These are phyloP conservation scores for Trichoderma koningiopsis DNA, from an alignment of 2,329 filamentous ascomycete species.

Conservation along the genomic window DNA sequence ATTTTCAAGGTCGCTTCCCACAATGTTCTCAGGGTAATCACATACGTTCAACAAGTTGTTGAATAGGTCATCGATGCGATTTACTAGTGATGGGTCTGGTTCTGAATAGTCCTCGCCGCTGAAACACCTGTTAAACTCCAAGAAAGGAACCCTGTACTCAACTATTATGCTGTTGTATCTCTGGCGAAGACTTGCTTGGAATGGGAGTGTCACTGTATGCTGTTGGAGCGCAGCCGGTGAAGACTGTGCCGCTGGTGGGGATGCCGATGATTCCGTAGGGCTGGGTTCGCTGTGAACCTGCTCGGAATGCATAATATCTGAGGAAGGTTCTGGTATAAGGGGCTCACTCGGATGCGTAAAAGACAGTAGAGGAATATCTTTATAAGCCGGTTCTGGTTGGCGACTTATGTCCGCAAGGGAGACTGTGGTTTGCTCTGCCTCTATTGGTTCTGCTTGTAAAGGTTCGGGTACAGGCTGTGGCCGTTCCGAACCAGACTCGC, in stretches of 20 bases:
- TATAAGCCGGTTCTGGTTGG: conserved; percentile 32
- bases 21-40: conserved; percentile 57
- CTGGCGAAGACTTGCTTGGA: conserved; percentile 55
- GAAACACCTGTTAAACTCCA: conserved; percentile 49
- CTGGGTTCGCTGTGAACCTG: conserved; percentile 32
- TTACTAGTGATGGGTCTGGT: conserved; percentile 45
- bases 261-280: conserved; percentile 31
- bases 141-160: conserved; percentile 47
- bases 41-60: conserved; percentile 55
- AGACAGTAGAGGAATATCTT: conserved; percentile 31
- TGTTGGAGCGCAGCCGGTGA: conserved; percentile 35
- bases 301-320: conserved; percentile 34
- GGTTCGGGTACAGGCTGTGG: neutral
- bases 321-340: conserved; percentile 28
- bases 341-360: conserved; percentile 29
- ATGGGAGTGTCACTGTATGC: conserved; percentile 58
- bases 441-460: neutral
- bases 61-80: conserved; percentile 55
- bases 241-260: conserved; percentile 28
- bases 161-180: conserved; percentile 55
- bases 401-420: conserved; percentile 45
- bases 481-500: neutral
- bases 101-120: conserved; percentile 42
- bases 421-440: conserved; percentile 37
- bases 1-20: conserved; percentile 45